Evolutionary conservation across 257 asterid species (phyloP).

Genomic region (Solanum megistacrolobum): DNA sequence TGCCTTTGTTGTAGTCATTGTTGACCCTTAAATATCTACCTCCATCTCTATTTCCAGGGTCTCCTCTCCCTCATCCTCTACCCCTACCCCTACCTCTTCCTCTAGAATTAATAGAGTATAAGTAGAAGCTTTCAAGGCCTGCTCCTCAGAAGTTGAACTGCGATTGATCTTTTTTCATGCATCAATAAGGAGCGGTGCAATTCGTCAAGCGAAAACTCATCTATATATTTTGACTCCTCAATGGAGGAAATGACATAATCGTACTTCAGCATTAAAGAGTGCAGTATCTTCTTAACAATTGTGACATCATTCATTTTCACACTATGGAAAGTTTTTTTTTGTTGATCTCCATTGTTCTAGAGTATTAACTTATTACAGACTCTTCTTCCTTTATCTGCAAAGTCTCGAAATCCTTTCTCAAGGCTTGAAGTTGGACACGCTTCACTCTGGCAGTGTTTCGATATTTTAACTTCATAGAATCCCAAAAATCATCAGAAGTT

Average conservation of each 20-base stretch:
- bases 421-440: neutral
- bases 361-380: neutral
- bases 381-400: neutral
- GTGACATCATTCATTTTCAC: neutral
- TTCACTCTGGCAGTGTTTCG: neutral
- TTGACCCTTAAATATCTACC: no score
- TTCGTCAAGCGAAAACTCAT: neutral
- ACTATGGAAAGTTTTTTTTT: no score
- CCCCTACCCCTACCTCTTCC: neutral
- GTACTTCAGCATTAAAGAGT: neutral
- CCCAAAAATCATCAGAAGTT: neutral
- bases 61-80: no score
- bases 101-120: neutral
- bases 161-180: neutral
- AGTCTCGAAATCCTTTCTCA: neutral
- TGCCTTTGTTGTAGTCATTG: no score
- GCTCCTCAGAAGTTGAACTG: neutral
- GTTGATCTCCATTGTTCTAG: neutral
- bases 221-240: neutral
- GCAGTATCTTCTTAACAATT: neutral
- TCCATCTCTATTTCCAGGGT: no score
- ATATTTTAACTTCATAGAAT: neutral
- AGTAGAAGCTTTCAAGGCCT: neutral
- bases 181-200: neutral
- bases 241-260: neutral